phyloP scores from a whole-genome alignment of 139 green algal species.

The Chlorella ohadii region DNA sequence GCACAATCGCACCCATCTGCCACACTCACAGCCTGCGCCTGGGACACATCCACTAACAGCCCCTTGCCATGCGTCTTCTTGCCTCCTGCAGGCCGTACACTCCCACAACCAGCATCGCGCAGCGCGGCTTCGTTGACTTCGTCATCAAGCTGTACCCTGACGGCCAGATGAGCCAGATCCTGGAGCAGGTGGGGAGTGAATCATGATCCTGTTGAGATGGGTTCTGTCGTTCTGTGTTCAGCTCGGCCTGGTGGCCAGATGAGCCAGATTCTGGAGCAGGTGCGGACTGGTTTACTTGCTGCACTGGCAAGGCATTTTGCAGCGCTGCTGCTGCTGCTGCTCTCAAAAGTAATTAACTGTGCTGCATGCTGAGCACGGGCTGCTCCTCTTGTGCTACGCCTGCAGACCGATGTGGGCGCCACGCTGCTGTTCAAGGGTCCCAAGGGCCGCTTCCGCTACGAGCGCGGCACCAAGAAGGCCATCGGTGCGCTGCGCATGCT shows the following conservation, averaged over 20 bases:
- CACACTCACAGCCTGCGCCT: no score
- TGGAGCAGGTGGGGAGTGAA: background rate
- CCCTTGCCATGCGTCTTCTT: no score
- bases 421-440: slow-evolving; percentile 89
- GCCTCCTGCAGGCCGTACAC: slow-evolving; percentile 73
- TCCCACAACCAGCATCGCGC: slow-evolving; percentile 69
- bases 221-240: no score
- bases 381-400: background rate
- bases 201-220: no score
- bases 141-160: slow-evolving; percentile 83
- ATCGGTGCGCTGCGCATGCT: slow-evolving; percentile 60
- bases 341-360: no score
- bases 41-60: no score
- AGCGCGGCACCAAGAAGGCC: slow-evolving; percentile 70
- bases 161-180: slow-evolving; percentile 31
- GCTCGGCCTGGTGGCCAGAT: slow-evolving; percentile 16
- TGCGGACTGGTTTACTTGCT: no score
- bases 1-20: no score
- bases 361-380: background rate
- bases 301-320: no score
- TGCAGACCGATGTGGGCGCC: slow-evolving; percentile 66
- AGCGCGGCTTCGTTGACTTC: slow-evolving; percentile 79
- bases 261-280: slow-evolving; percentile 15
- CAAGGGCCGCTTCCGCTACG: slow-evolving; percentile 85
- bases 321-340: no score